These are phyloP conservation scores for Alectoria sarmentosa DNA, from an alignment of 495 filamentous ascomycete genomes.

Conservation along the genomic window DNA sequence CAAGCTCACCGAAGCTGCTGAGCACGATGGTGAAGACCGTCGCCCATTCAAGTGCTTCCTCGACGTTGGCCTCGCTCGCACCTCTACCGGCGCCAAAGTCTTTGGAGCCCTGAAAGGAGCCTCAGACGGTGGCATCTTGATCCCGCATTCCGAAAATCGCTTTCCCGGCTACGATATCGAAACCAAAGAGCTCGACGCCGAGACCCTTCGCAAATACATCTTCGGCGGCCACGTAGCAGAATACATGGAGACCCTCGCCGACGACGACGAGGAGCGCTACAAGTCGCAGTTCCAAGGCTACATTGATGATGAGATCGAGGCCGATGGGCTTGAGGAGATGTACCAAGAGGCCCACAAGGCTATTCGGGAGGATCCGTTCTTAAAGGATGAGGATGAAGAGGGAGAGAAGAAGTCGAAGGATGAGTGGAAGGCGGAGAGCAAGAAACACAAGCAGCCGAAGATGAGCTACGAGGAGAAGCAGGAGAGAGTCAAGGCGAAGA, in stretches of 20 bases:
- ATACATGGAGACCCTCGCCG: constrained; percentile 99
- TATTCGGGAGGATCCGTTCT: constrained; percentile 97
- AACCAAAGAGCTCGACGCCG: constrained; percentile 92
- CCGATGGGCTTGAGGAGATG: constrained; percentile 94
- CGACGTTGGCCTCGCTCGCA: constrained; percentile 93
- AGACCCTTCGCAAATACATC: constrained; percentile 98
- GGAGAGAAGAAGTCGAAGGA: constrained; percentile 77
- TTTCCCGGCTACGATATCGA: constrained; percentile 99
- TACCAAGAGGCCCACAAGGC: constrained; percentile 91
- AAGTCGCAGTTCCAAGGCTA: constrained; percentile 96
- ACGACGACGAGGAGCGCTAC: constrained; percentile 99
- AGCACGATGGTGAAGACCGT: constrained; percentile 74
- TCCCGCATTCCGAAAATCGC: constrained; percentile 97
- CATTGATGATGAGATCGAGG: constrained; percentile 92
- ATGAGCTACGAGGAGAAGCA: constrained; percentile 72
- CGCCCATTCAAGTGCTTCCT: constrained; percentile 98
- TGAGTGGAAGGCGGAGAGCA: constrained; percentile 90
- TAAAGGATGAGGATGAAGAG: constrained; percentile 57
- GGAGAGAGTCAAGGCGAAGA: constrained; percentile 78
- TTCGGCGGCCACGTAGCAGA: constrained; percentile 95
- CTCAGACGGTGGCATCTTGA: constrained; percentile 91
- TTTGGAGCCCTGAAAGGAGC: constrained; percentile 99
- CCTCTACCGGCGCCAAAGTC: constrained; percentile 94
- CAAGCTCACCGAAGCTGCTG: constrained; percentile 84
- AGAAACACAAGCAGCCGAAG: constrained; percentile 75